Percentiles rank a stretch among this genome's conserved stretches.
Conservation (phyloP, 2,329 filamentous ascomycete genomes). For the Beauveria medogensis region DNA sequence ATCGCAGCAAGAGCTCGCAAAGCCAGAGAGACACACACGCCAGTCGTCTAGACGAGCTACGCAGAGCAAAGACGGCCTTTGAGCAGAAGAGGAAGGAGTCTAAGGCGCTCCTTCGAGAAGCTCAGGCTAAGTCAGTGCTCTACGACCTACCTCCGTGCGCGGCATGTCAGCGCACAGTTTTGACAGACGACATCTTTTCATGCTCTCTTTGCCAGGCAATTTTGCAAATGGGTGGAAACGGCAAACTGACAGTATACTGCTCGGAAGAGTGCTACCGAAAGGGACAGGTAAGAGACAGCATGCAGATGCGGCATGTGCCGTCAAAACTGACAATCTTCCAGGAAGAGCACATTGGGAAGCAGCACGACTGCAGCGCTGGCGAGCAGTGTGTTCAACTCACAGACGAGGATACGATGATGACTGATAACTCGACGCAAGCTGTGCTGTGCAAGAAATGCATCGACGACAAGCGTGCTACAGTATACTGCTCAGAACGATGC, state of each 20-base stretch:
- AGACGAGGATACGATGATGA: constrained; percentile 34
- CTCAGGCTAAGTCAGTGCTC: constrained; percentile 25
- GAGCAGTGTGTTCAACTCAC: constrained; percentile 30
- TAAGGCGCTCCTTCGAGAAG: constrained; percentile 26
- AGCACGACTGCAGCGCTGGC: constrained; percentile 34
- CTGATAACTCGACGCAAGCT: constrained; percentile 19
- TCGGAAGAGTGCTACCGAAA: constrained; percentile 33
- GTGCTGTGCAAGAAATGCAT: constrained; percentile 37
- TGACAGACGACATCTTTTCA: constrained; percentile 29
- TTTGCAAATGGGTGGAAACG: constrained; percentile 26
- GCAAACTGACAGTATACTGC: constrained; percentile 35
- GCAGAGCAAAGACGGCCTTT: constrained; percentile 40
- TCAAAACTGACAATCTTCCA: constrained; percentile 15
- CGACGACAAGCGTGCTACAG: constrained; percentile 24
- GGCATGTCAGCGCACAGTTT: constrained; percentile 28
- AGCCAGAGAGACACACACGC: constrained; percentile 31
- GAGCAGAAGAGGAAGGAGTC: constrained; percentile 34
- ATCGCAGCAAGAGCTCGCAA: constrained; percentile 22
- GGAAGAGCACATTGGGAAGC: constrained; percentile 30
- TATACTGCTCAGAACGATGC: constrained; percentile 37
- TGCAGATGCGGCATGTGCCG: too few species aligned
- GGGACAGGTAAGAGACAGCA: constrained; percentile 31
- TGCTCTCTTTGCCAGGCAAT: constrained; percentile 40
- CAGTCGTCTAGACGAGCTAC: constrained; percentile 37
- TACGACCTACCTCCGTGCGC: constrained; percentile 32